Percentiles rank a stretch among this genome's conserved stretches.
These are phyloP conservation scores for Salix koriyanagi DNA, from an alignment of 345 rosid species.

Conservation along the genomic window DNA sequence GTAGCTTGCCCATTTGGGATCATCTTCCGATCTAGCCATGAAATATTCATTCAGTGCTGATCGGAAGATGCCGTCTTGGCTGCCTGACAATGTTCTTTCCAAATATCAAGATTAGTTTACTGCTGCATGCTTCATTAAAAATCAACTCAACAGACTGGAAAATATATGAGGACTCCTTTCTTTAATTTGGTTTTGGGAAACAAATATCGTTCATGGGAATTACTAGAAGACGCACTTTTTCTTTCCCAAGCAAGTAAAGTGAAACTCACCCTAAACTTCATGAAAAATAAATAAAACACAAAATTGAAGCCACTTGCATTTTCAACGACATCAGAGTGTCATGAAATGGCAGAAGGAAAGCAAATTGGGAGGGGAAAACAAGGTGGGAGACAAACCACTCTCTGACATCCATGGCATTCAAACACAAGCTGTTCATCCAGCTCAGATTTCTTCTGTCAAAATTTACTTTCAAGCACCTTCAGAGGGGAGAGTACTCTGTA, in stretches of 20 bases:
- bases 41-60: not conserved
- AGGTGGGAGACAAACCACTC: not conserved
- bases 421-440: not conserved
- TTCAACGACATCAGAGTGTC: not conserved
- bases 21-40: not conserved
- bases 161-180: not conserved
- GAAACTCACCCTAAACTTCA: not conserved
- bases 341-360: not conserved
- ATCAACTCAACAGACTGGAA: not conserved
- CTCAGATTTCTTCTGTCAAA: not conserved
- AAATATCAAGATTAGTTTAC: not conserved
- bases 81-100: not conserved
- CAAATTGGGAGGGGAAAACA: not conserved
- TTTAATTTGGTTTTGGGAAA: not conserved
- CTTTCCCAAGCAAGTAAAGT: not conserved
- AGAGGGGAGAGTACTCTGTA: conserved; percentile 78
- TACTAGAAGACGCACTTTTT: not conserved
- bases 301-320: not conserved
- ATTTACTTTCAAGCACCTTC: conserved; percentile 9
- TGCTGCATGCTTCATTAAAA: not conserved
- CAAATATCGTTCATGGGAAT: not conserved
- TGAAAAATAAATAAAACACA: no score
- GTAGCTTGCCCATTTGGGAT: not conserved
- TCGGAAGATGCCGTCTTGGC: not conserved
- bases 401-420: not conserved